phyloP scores from a whole-genome alignment of 257 asterid species.

The Echium plantagineum region DNA sequence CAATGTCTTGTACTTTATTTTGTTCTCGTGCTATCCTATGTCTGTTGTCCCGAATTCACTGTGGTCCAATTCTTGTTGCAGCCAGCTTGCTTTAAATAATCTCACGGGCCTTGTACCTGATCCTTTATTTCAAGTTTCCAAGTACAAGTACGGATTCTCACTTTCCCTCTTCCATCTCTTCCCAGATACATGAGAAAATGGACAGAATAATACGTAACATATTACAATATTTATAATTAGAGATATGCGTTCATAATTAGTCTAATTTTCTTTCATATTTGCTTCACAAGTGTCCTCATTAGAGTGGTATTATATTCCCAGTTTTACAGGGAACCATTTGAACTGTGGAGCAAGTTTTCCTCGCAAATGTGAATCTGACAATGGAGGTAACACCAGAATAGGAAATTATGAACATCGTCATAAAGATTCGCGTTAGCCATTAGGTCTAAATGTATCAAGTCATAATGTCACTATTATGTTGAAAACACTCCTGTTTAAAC shows the following conservation, averaged over 20 bases:
- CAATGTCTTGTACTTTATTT: not conserved
- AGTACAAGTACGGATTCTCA: slow-evolving; percentile 50
- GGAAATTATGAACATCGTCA: slow-evolving; percentile 3
- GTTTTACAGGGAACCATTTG: slow-evolving; percentile 86
- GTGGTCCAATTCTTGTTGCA: slow-evolving; percentile 28
- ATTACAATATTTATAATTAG: too few species aligned
- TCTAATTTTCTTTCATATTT: not conserved
- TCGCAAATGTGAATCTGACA: slow-evolving; percentile 43
- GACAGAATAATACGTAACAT: not conserved
- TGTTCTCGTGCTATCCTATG: not conserved
- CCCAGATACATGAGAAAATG: not conserved
- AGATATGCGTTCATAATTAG: too few species aligned
- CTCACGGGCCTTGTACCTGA: slow-evolving; percentile 73
- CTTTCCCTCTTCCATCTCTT: slow-evolving; percentile 5
- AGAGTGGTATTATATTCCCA: slow-evolving; percentile 16
- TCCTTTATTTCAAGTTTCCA: slow-evolving; percentile 52
- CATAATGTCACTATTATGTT: not conserved
- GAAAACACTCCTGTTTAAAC: not conserved
- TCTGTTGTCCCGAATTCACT: not conserved
- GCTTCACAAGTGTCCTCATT: not conserved
- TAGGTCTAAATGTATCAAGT: not conserved
- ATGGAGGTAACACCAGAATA: slow-evolving; percentile 40
- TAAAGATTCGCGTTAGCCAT: not conserved
- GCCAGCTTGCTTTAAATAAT: slow-evolving; percentile 70
- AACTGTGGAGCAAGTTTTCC: slow-evolving; percentile 50